Base-by-base conservation (phyloP, 768 basidiomycete species). In the Macrolepiota albuminosa region DNA sequence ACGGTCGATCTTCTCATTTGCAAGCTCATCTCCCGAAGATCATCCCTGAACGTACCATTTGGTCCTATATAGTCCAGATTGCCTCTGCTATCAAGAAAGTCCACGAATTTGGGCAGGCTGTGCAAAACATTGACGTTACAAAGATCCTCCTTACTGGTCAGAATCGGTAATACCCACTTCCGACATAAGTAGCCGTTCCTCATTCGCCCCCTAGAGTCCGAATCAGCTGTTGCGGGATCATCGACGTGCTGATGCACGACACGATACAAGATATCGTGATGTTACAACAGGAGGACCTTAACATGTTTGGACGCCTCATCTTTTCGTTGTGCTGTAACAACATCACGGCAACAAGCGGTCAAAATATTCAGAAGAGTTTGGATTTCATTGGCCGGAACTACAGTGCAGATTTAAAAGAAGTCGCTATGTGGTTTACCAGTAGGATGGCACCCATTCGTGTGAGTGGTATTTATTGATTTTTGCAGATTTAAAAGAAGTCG, bases 21-120 rank as follows among this genome's bases (percentile, higher is more conserved):
- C 69, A 67, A 34, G 63, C 65, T 2, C 66, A 70, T 43, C 59
- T 63, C n/a, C 61, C 65, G 7, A 61, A 64, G 10, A 68, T 75
- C 16, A 75, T 98, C 24, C 81, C 89, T 0, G 97, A 99, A 71
- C 80, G 87, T 18, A 85, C 87, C 0, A 70, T 99, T 3, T 99
- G 97, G 97, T 88, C 89, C 3, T 98, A 95, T 68, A 84, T 97
- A 51, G 82, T 93, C 24, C 97, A 99, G 71, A 84, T 98, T 58
- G 87, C 89, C 5, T 87, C 83, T 61, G 95, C 92, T 1, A 84
- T 98, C 72, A 93, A 89, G 72, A 84, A 83, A 48, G 87, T 91
- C 0, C 97, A 99, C 69, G 87, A 88, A 53, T 81, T 81, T 3
- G 91, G 91, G 0, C 75, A 92, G 54, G 91, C 95, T 0, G 81